Evolutionary conservation across 106 monocot genomes (phyloP).

Genomic region (Apostasia shenzhenica): DNA sequence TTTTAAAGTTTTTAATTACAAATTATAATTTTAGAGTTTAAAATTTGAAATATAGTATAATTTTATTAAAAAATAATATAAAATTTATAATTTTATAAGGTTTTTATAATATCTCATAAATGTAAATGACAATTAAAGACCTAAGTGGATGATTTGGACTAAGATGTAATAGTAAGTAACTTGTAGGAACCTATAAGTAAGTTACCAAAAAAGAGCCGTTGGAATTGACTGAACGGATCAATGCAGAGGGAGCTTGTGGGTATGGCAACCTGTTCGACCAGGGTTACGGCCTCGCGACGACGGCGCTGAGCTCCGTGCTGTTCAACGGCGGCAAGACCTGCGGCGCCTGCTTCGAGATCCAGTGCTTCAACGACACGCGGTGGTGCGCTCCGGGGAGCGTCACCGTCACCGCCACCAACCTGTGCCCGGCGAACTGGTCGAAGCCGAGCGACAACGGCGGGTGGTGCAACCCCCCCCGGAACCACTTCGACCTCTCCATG

Average conservation of each 20-base stretch:
- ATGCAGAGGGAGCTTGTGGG: slow-evolving; percentile 77
- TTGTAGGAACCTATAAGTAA: no score
- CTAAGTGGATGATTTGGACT: no score
- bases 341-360: slow-evolving; percentile 62
- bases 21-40: no score
- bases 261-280: slow-evolving; percentile 47
- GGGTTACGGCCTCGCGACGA: slow-evolving; percentile 54
- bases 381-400: neutral
- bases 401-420: slow-evolving; percentile 73
- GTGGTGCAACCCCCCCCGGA: slow-evolving; percentile 86
- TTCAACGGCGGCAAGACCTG: slow-evolving; percentile 63
- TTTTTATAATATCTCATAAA: no score
- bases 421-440: slow-evolving; percentile 82
- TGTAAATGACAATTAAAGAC: no score
- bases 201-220: no score
- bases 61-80: no score
- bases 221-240: no score
- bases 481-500: slow-evolving; percentile 88
- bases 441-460: slow-evolving; percentile 62
- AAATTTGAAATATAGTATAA: no score
- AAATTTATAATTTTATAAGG: no score
- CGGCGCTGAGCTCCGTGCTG: slow-evolving; percentile 62
- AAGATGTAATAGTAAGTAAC: no score
- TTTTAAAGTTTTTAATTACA: no score
- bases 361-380: slow-evolving; percentile 48